A percentile compares a stretch with the other conserved stretches of the same genome.
Conservation (phyloP, 2,329 filamentous ascomycete species). For the Blumeria hordei region DNA sequence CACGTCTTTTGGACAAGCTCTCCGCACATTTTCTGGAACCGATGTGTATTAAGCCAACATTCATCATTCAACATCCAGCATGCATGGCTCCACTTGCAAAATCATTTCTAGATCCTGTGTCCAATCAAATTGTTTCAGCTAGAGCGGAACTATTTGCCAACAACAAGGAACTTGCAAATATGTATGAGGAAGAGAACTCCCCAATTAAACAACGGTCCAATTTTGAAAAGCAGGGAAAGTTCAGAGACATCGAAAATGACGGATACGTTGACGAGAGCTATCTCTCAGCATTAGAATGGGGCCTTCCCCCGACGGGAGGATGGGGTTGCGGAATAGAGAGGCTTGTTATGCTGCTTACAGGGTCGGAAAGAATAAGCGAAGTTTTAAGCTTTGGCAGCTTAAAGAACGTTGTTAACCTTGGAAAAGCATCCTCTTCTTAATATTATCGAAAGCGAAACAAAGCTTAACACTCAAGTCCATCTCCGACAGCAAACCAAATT, state of each 20-base stretch:
- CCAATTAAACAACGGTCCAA: conserved; percentile 70
- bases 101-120: conserved; percentile 50
- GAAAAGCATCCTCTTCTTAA: not conserved
- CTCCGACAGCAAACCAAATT: no score
- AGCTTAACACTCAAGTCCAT: no score
- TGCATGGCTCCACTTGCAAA: conserved; percentile 83
- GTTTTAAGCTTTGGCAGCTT: conserved; percentile 75
- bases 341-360: conserved; percentile 74
- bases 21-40: conserved; percentile 58
- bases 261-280: conserved; percentile 39
- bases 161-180: conserved; percentile 70
- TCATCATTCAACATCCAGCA: conserved; percentile 74
- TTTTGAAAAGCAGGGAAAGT: conserved; percentile 36
- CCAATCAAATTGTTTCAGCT: conserved; percentile 50
- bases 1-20: conserved; percentile 60
- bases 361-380: conserved; percentile 56
- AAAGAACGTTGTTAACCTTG: conserved; percentile 30
- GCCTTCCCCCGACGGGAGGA: conserved; percentile 81
- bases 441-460: not conserved
- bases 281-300: conserved; percentile 62
- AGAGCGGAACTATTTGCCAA: conserved; percentile 68
- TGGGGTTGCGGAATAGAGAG: conserved; percentile 91
- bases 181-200: conserved; percentile 95
- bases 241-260: conserved; percentile 15
- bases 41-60: conserved; percentile 45